Evolutionary conservation across 2,329 filamentous ascomycete genomes (phyloP).

Genomic region (Diatrype stigma): DNA sequence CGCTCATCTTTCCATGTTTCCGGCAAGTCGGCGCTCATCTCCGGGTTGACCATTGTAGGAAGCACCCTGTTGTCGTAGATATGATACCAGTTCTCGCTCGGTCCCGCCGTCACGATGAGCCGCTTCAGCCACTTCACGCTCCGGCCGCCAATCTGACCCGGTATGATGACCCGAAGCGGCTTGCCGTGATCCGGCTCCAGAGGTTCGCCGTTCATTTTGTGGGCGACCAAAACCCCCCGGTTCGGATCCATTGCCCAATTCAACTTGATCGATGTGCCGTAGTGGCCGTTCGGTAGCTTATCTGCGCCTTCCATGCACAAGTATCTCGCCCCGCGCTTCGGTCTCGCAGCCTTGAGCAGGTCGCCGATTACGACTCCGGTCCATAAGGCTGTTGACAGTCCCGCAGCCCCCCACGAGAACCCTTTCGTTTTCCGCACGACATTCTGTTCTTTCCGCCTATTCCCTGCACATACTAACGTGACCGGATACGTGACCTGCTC

Average conservation of each 20-base stretch:
- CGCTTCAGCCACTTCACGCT: constrained; percentile 91
- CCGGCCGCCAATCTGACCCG: constrained; percentile 85
- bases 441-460: constrained; percentile 90
- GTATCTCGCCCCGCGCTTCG: constrained; percentile 67
- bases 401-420: constrained; percentile 89
- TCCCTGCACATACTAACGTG: constrained; percentile 88
- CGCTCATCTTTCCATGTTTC: constrained; percentile 84
- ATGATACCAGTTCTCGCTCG: constrained; percentile 93
- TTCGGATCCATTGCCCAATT: constrained; percentile 85
- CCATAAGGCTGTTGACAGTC: constrained; percentile 81
- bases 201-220: constrained; percentile 84
- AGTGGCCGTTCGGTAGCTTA: constrained; percentile 80
- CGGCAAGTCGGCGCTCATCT: constrained; percentile 68
- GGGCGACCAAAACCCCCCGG: constrained; percentile 78
- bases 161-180: constrained; percentile 77
- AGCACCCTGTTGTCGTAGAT: constrained; percentile 90
- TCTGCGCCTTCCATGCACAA: constrained; percentile 92
- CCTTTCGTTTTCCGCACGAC: constrained; percentile 86
- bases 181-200: constrained; percentile 82
- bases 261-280: constrained; percentile 82
- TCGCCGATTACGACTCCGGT: constrained; percentile 76
- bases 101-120: constrained; percentile 70
- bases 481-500: constrained; percentile 82
- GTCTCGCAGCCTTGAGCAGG: constrained; percentile 63
- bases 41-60: constrained; percentile 80